Evolutionary conservation across 2,329 filamentous ascomycete species (phyloP), one percentile per base, ranked within the genome.

Genomic region (Exophiala alcalophila): DNA sequence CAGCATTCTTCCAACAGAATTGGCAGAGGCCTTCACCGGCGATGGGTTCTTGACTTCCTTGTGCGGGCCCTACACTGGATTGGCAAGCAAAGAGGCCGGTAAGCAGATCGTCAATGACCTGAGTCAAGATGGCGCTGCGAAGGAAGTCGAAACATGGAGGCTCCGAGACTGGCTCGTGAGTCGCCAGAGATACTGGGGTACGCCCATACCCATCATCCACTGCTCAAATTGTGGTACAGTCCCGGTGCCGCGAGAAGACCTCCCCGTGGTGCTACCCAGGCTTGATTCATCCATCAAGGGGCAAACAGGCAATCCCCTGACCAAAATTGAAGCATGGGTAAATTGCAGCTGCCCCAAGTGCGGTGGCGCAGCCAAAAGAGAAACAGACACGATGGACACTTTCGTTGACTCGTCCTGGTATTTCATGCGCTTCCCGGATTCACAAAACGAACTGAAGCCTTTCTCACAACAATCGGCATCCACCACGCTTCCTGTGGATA

Each of bases 391-490:
- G 2, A 94, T 95, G 89, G 89, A 95, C 63, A 95, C 89, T 0
- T 95, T 95, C 65, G 89, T 95, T 48, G 89, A 94, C 65, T 94
- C 88, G 2, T 94, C 88, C 40, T 95, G 89, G 89, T 95, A 95
- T 64, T 94, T 83, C 59, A 80, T 90, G 66, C 78, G 87, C 9
- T 94, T 88, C 56, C 66, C 82, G 19, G 86, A 94, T 56, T 71
- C 84, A 1, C 70, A 80, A 12, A 90, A 92, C 53, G 53, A 70
- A 10, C 58, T 73, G 2, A 61, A 69, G 10, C 80, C 80, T 0
- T 81, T 94, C 51, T 80, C 78, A 1, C 65, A 79, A n/a, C 66
- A 72, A 12, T 72, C 72, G 8, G 77, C 78, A 9, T 69, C 74
- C 49, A 59, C 60, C 5, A 68, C 70, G 11, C 74, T 92, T 30